Conservation (phyloP, 352 stramenopile genomes). For the Plasmopara muralis region DNA sequence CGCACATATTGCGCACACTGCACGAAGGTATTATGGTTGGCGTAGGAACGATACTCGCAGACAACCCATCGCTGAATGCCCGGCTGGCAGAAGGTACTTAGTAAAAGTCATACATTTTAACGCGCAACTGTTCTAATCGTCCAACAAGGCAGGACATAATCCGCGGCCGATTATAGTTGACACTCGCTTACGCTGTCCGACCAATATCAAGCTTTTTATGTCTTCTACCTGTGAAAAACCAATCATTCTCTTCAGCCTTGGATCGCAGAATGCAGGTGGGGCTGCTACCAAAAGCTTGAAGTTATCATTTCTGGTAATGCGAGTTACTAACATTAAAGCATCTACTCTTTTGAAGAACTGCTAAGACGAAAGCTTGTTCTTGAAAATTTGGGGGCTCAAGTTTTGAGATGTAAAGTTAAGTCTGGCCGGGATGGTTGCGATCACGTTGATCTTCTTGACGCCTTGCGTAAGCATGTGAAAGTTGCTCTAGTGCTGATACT, state of each 20-base stretch:
- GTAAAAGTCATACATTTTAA: not conserved
- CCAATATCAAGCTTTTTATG: constrained; percentile 73
- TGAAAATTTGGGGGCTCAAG: constrained; percentile 34
- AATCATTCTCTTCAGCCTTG: constrained; percentile 43
- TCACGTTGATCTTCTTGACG: constrained; percentile 52
- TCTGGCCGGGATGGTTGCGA: constrained; percentile 9
- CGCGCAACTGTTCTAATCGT: not conserved
- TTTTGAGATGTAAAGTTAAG: constrained; percentile 33
- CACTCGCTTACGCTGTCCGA: constrained; percentile 52
- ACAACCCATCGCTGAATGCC: constrained; percentile 85
- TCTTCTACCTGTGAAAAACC: constrained; percentile 58
- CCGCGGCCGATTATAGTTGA: constrained; percentile 76
- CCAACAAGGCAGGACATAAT: constrained; percentile 33
- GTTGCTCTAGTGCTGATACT: not conserved
- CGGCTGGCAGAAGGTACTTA: constrained; percentile 45
- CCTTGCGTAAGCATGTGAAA: constrained; percentile 34
- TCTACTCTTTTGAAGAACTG: constrained; percentile 25
- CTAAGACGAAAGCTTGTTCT: constrained; percentile 29
- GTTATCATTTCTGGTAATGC: not conserved
- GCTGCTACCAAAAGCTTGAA: not conserved
- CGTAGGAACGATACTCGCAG: constrained; percentile 72
- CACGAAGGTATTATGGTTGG: constrained; percentile 87
- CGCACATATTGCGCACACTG: constrained; percentile 74
- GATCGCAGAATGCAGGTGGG: constrained; percentile 22
- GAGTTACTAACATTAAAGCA: constrained; percentile 2